These are phyloP conservation scores for Lactarius akahatsu DNA, from an alignment of 768 basidiomycete genomes.

Conservation along the genomic window DNA sequence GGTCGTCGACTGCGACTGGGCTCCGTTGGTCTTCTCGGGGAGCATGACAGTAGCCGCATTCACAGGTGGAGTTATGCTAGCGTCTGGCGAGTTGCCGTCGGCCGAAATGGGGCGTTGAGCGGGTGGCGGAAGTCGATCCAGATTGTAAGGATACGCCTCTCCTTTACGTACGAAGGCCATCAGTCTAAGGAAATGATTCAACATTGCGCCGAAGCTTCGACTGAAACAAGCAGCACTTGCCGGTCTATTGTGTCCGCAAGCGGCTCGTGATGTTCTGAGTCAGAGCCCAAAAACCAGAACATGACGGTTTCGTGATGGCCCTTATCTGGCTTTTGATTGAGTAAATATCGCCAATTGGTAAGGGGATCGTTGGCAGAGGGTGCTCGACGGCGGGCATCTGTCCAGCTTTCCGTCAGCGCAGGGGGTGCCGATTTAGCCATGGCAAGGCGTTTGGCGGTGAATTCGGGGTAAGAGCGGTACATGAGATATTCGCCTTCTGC, in stretches of 20 bases:
- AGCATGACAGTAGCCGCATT: not conserved
- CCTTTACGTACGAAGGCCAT: constrained; percentile 66
- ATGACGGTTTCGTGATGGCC: constrained; percentile 61
- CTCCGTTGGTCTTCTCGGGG: constrained; percentile 6
- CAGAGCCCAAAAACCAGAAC: constrained; percentile 64
- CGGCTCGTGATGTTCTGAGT: constrained; percentile 66
- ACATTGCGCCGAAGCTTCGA: constrained; percentile 3
- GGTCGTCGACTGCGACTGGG: constrained; percentile 5
- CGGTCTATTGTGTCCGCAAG: constrained; percentile 70
- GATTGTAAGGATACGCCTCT: constrained; percentile 70
- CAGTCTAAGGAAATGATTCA: constrained; percentile 30
- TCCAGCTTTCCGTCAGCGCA: constrained; percentile 31
- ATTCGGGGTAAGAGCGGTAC: constrained; percentile 72
- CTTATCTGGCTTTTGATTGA: constrained; percentile 49
- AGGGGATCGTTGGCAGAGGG: constrained; percentile 41
- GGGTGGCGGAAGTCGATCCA: constrained; percentile 62
- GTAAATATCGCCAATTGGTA: constrained; percentile 41
- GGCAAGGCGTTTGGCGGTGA: constrained; percentile 44
- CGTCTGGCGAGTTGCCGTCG: constrained; percentile 19
- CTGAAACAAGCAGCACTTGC: constrained; percentile 38
- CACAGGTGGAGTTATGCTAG: not conserved
- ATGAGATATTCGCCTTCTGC: constrained; percentile 64
- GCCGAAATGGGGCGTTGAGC: constrained; percentile 38
- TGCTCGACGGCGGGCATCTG: constrained; percentile 22
- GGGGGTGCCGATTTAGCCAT: constrained; percentile 33